Percentiles rank a stretch among this genome's conserved stretches.
These are phyloP conservation scores for Ophiostoma quercus DNA, from an alignment of 2,329 filamentous ascomycete species.

Conservation along the genomic window DNA sequence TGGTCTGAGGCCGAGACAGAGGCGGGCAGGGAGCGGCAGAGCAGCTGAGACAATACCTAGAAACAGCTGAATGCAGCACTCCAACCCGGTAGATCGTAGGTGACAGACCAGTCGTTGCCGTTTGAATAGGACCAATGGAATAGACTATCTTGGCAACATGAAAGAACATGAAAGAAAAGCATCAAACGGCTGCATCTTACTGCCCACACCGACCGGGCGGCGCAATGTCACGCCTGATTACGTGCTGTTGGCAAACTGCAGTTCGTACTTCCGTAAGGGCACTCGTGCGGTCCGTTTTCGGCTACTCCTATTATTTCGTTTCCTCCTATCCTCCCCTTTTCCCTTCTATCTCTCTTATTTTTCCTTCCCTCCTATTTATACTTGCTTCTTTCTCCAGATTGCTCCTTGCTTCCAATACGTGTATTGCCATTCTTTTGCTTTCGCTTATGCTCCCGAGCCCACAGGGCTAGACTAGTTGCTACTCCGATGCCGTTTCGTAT, in stretches of 20 bases:
- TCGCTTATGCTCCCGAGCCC: background rate
- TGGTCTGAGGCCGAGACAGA: background rate
- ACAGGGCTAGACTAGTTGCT: background rate
- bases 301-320: background rate
- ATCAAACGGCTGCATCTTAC: background rate
- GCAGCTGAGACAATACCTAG: background rate
- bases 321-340: background rate
- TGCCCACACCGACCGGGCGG: background rate
- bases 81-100: too few species aligned
- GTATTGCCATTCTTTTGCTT: background rate
- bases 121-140: background rate
- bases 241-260: background rate
- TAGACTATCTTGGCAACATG: background rate
- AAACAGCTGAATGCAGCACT: too few species aligned
- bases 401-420: background rate
- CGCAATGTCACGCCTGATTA: background rate
- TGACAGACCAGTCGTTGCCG: background rate
- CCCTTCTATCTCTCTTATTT: background rate
- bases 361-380: background rate
- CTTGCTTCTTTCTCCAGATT: background rate
- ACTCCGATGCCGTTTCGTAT: background rate
- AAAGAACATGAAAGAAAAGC: background rate
- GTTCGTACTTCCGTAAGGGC: background rate
- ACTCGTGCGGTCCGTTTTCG: background rate
- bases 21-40: background rate